A percentile compares a stretch with the other conserved stretches of the same genome.
These are phyloP conservation scores for Phaeosphaeria sp. DNA, from an alignment of 2,329 filamentous ascomycete species.

Conservation along the genomic window DNA sequence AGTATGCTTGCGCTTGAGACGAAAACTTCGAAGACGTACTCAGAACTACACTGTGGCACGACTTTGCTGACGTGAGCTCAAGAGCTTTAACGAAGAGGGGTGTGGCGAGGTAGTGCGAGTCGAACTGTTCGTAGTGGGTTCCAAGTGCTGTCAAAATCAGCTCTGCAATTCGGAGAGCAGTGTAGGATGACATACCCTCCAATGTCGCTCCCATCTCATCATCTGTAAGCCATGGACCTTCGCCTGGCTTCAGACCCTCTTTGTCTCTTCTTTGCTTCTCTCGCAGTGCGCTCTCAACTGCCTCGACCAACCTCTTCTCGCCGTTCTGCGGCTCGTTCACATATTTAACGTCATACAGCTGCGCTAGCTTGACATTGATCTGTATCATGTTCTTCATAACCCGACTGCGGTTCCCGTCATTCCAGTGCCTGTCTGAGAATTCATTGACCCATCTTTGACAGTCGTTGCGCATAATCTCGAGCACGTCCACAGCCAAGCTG, in stretches of 20 bases:
- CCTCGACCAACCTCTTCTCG: conserved; percentile 78
- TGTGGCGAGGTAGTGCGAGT: conserved; percentile 80
- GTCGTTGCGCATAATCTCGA: conserved; percentile 78
- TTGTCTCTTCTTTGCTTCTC: conserved; percentile 73
- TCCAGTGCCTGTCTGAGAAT: conserved; percentile 50
- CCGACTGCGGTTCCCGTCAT: conserved; percentile 62
- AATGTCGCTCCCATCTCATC: conserved; percentile 77
- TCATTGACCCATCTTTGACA: conserved; percentile 62
- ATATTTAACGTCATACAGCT: conserved; percentile 79
- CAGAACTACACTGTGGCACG: conserved; percentile 81
- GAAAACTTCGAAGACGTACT: conserved; percentile 58
- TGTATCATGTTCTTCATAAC: conserved; percentile 77
- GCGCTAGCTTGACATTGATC: conserved; percentile 82
- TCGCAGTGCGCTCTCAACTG: conserved; percentile 78
- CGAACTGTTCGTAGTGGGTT: conserved; percentile 74
- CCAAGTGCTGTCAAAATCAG: conserved; percentile 67
- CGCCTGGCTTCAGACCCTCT: conserved; percentile 73
- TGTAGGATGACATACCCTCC: conserved; percentile 60
- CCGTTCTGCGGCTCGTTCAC: conserved; percentile 76
- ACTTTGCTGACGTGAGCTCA: conserved; percentile 66
- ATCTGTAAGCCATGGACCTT: conserved; percentile 73
- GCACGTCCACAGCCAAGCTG: conserved; percentile 73
- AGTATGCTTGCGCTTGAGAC: conserved; percentile 4
- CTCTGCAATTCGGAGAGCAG: background rate
- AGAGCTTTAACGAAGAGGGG: conserved; percentile 88